These are phyloP conservation scores for Kwoniella sp. DNA, from an alignment of 768 basidiomycete genomes.

Conservation along the genomic window DNA sequence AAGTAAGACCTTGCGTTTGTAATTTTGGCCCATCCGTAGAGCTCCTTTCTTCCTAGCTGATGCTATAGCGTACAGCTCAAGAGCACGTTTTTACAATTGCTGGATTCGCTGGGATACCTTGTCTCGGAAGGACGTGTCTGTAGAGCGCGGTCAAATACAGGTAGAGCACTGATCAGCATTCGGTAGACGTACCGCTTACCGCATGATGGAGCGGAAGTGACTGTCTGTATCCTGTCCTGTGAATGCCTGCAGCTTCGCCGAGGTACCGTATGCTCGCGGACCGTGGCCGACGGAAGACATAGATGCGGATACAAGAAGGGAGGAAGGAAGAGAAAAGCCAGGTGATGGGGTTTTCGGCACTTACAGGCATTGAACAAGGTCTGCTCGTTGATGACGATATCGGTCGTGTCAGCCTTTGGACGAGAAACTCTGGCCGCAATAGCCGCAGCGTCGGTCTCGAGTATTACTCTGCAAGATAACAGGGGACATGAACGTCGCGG, in stretches of 20 bases:
- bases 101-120: slow-evolving; percentile 25
- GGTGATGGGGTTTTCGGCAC: slow-evolving; percentile 32
- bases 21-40: too few relatives aligned
- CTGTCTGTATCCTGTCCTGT: too few relatives aligned
- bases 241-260: neutral
- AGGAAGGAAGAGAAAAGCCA: neutral
- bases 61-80: too few relatives aligned
- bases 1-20: too few relatives aligned
- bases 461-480: slow-evolving; percentile 79
- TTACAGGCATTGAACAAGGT: slow-evolving; percentile 90
- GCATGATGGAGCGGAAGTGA: too few relatives aligned
- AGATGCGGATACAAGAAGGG: neutral
- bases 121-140: slow-evolving; percentile 24
- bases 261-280: neutral
- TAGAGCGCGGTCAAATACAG: neutral
- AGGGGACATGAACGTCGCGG: too few relatives aligned
- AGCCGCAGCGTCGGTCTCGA: slow-evolving; percentile 94
- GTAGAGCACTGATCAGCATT: slow-evolving; percentile 1
- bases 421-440: slow-evolving; percentile 92
- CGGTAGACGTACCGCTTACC: neutral
- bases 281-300: too few relatives aligned
- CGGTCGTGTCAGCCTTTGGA: slow-evolving; percentile 87
- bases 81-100: slow-evolving; percentile 4
- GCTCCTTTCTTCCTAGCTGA: neutral
- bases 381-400: slow-evolving; percentile 98